Evolutionary conservation across 139 green algal species (phyloP).

Genomic region (Chlorella sp.): DNA sequence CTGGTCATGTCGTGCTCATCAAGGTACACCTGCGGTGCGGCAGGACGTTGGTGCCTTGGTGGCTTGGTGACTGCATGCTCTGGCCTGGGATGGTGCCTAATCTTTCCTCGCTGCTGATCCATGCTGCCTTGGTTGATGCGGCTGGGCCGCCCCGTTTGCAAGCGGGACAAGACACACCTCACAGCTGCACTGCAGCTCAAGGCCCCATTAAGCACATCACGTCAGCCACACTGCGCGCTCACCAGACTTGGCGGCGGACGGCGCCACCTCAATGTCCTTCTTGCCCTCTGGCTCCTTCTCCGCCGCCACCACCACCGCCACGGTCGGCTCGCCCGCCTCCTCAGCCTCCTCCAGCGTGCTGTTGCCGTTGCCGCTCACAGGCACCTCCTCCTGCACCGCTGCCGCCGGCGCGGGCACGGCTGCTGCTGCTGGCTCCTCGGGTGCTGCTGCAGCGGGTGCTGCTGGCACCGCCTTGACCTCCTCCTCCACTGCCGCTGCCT

Average conservation of each 20-base stretch:
- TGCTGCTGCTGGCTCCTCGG: not conserved
- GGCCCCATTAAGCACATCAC: not conserved
- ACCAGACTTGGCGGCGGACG: not conserved
- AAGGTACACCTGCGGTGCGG: too few species aligned
- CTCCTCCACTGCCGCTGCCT: not conserved
- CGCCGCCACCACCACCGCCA: not conserved
- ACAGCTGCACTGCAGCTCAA: not conserved
- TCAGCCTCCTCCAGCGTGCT: slow-evolving; percentile 17
- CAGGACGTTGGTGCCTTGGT: too few species aligned
- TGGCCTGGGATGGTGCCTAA: too few species aligned
- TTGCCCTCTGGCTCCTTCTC: not conserved
- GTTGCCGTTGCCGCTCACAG: not conserved
- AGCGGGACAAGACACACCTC: too few species aligned
- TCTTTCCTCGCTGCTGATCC: too few species aligned
- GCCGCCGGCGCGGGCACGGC: not conserved
- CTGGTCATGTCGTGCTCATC: not conserved
- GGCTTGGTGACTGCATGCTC: too few species aligned
- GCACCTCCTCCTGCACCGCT: not conserved
- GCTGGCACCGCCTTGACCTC: not conserved
- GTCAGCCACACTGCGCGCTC: not conserved
- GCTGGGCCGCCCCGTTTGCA: too few species aligned
- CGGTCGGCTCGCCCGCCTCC: slow-evolving; percentile 4
- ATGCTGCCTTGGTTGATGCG: too few species aligned
- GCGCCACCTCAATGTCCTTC: not conserved
- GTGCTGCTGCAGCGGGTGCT: not conserved